Base-by-base conservation (phyloP, 495 filamentous ascomycete species). In the Penicillium macrosclerotiorum region DNA sequence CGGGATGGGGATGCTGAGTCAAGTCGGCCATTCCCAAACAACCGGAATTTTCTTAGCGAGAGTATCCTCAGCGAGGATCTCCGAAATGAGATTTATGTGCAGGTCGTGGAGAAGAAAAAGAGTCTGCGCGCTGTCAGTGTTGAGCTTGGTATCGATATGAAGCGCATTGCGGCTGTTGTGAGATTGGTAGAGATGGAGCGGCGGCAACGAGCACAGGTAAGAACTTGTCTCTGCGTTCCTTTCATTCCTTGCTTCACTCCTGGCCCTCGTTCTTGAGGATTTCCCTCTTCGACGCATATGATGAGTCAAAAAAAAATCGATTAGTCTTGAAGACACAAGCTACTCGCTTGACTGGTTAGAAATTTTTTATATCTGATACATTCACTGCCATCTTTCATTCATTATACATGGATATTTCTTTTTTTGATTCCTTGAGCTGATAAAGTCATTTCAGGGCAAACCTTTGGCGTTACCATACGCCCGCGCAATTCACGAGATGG, bases 251-350 rank as follows among this genome's bases (percentile, higher is more conserved):
- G 40, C 26, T n/a, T n/a, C n/a, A n/a, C n/a, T n/a, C n/a, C n/a
- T n/a, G n/a, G n/a, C n/a, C n/a, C 11, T 17, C 36, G 37, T 30
- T 27, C 38, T n/a, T 17, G 16, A 40, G 19, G 42, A 34, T n/a
- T 8, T 31, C 23, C 45, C 47, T 50, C 40, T 45, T 31, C 42
- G 31, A 44, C 56, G 51, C 59, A 47, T 58, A 83, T 85, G 85
- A 85, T 83, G 86, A 88, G 74, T 63, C 52, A 79, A 77, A 45
- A 80, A 82, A 83, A 75, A 78, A 73, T 75, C 90, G 92, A 96
- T 98, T 95, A 95, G 92, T 96, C 92, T 96, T 92, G 76, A 96
- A 96, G 92, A 96, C 89, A 81, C 66, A 62, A 48, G 62, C 54
- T 47, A 40, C 30, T 58, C 56, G 65, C 58, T 51, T 55, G 65